phyloP scores from a whole-genome alignment of 1,284 basidiomycete species.

The Pseudozyma hubeiensis region DNA sequence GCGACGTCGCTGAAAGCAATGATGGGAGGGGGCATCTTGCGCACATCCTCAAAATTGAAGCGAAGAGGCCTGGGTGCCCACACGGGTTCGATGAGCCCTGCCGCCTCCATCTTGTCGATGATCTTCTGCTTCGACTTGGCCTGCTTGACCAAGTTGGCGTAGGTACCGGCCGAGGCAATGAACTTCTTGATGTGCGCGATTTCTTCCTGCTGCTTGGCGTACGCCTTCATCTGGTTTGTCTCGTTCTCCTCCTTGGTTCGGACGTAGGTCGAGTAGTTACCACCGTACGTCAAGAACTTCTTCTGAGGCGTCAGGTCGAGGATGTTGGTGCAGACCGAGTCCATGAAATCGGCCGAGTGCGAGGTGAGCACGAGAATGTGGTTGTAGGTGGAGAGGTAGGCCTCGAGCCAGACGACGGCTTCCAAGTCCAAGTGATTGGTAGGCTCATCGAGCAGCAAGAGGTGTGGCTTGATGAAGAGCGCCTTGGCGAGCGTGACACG shows the following conservation, averaged over 20 bases:
- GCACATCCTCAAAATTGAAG: slow-evolving; percentile 96
- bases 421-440: slow-evolving; percentile 91
- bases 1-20: slow-evolving; percentile 95
- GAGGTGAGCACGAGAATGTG: slow-evolving; percentile 92
- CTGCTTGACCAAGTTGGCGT: slow-evolving; percentile 97
- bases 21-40: slow-evolving; percentile 93
- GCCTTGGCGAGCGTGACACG: slow-evolving; percentile 95
- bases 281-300: slow-evolving; percentile 85
- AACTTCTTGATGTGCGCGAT: slow-evolving; percentile 97
- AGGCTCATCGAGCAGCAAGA: slow-evolving; percentile 82
- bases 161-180: slow-evolving; percentile 98
- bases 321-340: slow-evolving; percentile 85
- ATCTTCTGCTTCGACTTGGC: slow-evolving; percentile 98
- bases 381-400: slow-evolving; percentile 96
- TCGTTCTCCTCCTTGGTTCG: slow-evolving; percentile 97
- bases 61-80: slow-evolving; percentile 79
- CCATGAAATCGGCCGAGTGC: slow-evolving; percentile 99
- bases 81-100: slow-evolving; percentile 91
- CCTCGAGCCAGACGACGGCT: slow-evolving; percentile 98
- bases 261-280: slow-evolving; percentile 97
- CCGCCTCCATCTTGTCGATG: slow-evolving; percentile 99
- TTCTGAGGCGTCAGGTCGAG: slow-evolving; percentile 93
- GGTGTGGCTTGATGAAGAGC: slow-evolving; percentile 94
- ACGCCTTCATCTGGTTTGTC: slow-evolving; percentile 99
- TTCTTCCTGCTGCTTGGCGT: slow-evolving; percentile 97